Evolutionary conservation across 208 protist species (phyloP).

Genomic region (Leishmania guyanensis): DNA sequence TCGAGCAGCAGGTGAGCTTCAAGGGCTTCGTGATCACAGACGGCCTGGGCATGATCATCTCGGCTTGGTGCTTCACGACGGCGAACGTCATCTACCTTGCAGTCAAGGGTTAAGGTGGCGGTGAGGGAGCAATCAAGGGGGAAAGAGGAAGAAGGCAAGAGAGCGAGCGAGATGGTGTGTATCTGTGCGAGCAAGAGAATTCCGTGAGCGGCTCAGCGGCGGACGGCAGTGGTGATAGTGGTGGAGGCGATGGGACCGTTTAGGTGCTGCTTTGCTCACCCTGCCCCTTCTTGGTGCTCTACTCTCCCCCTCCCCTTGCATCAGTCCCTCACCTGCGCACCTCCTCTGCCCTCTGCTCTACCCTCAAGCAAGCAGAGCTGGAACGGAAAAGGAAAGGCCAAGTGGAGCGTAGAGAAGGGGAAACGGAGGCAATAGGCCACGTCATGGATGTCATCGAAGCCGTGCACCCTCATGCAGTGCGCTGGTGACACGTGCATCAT

Average conservation of each 20-base stretch:
- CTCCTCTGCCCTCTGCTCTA: neutral
- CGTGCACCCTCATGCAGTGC: neutral
- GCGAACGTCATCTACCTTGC: slow-evolving; percentile 37
- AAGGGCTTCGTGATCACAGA: slow-evolving; percentile 47
- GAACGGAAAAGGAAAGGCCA: neutral
- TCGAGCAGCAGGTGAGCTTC: slow-evolving; percentile 40
- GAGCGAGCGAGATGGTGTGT: neutral
- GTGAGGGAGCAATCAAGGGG: neutral
- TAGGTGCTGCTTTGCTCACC: neutral
- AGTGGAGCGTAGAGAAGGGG: too few species aligned
- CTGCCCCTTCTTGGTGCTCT: neutral
- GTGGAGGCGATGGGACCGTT: neutral
- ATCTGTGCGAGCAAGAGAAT: neutral
- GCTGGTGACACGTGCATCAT: neutral
- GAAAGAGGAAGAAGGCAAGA: neutral
- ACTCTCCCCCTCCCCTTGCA: neutral
- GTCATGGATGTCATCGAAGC: neutral
- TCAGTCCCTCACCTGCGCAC: neutral
- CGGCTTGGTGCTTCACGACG: slow-evolving; percentile 32
- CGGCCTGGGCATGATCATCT: slow-evolving; percentile 60
- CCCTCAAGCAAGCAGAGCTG: neutral
- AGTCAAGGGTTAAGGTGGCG: slow-evolving; percentile 35
- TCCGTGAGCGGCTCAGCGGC: neutral
- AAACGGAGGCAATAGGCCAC: neutral
- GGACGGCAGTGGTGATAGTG: neutral